Evolutionary conservation across 805 yeast genomes (phyloP).

Genomic region (Candida palmyrensis): DNA sequence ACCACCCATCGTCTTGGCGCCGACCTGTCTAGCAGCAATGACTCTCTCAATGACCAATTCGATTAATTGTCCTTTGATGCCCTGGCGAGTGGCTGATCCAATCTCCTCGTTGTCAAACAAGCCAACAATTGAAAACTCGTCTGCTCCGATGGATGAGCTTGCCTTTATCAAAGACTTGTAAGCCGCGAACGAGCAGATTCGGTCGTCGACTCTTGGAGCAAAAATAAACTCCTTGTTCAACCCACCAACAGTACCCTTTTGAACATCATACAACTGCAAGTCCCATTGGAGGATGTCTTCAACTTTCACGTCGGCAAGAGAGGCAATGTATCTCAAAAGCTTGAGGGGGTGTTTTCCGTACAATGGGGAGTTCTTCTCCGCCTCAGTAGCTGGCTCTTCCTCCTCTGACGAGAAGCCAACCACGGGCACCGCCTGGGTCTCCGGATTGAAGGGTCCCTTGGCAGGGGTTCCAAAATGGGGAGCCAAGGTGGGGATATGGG

Average conservation of each 20-base stretch:
- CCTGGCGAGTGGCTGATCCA: slow-evolving; percentile 76
- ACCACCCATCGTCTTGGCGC: slow-evolving; percentile 10
- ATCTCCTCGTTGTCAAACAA: slow-evolving; percentile 80
- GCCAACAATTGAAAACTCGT: slow-evolving; percentile 53
- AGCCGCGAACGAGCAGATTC: slow-evolving; percentile 76
- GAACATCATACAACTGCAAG: slow-evolving; percentile 76
- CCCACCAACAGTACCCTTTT: slow-evolving; percentile 76
- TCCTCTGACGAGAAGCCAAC: slow-evolving; percentile 45
- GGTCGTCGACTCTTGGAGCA: slow-evolving; percentile 83
- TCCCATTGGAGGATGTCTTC: slow-evolving; percentile 65
- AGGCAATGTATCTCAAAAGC: slow-evolving; percentile 64
- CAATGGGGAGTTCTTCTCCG: slow-evolving; percentile 59
- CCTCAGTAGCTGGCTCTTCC: slow-evolving; percentile 48
- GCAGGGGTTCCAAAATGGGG: slow-evolving; percentile 79
- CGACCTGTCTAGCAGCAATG: slow-evolving; percentile 24
- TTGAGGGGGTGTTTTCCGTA: slow-evolving; percentile 63
- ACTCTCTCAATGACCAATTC: slow-evolving; percentile 62
- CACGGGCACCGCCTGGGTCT: slow-evolving; percentile 75
- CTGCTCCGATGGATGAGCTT: slow-evolving; percentile 17
- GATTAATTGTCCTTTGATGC: slow-evolving; percentile 73
- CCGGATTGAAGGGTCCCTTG: slow-evolving; percentile 67
- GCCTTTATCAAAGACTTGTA: slow-evolving; percentile 50
- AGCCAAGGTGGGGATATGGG: slow-evolving; percentile 79
- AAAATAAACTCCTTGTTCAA: slow-evolving; percentile 69
- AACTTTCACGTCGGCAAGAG: slow-evolving; percentile 53